Percentiles rank a stretch among this genome's conserved stretches.
These are phyloP conservation scores for Sporobolomyces roseus DNA, from an alignment of 768 basidiomycete genomes.

Conservation along the genomic window DNA sequence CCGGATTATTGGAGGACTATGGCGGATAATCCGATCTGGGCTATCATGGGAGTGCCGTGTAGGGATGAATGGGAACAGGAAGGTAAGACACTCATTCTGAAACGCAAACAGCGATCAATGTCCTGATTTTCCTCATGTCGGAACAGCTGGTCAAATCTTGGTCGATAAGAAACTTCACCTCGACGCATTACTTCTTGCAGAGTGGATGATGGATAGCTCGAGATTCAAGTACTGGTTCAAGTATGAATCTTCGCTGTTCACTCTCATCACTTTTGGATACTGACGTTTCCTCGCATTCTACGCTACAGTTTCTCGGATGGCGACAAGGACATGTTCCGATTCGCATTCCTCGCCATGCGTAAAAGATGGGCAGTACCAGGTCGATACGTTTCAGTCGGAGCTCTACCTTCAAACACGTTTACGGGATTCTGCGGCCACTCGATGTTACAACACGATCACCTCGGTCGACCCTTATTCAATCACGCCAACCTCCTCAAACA, in stretches of 20 bases:
- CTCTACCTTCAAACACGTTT: conserved; percentile 47
- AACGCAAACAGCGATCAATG: too few relatives aligned
- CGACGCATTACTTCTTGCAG: conserved; percentile 47
- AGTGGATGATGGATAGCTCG: conserved; percentile 45
- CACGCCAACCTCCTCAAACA: conserved; percentile 52
- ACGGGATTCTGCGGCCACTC: conserved; percentile 45
- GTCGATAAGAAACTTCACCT: conserved; percentile 51
- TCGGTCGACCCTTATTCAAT: conserved; percentile 44
- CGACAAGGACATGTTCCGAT: conserved; percentile 50
- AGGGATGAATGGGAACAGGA: conserved; percentile 54
- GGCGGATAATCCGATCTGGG: conserved; percentile 46
- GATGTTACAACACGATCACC: conserved; percentile 50
- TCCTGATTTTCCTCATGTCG: background rate
- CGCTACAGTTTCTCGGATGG: conserved; percentile 32
- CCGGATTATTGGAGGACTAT: conserved; percentile 16
- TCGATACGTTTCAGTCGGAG: conserved; percentile 50
- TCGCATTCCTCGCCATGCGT: conserved; percentile 49
- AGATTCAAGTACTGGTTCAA: conserved; percentile 51
- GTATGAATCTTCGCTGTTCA: conserved; percentile 1
- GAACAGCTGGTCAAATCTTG: conserved; percentile 50
- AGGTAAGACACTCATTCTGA: background rate
- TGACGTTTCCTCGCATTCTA: too few relatives aligned
- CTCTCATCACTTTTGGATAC: too few relatives aligned
- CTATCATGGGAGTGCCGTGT: conserved; percentile 51
- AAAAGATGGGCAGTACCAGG: conserved; percentile 54